Conservation (phyloP, 75 land plant species). For the Ceratopteris richardii region DNA sequence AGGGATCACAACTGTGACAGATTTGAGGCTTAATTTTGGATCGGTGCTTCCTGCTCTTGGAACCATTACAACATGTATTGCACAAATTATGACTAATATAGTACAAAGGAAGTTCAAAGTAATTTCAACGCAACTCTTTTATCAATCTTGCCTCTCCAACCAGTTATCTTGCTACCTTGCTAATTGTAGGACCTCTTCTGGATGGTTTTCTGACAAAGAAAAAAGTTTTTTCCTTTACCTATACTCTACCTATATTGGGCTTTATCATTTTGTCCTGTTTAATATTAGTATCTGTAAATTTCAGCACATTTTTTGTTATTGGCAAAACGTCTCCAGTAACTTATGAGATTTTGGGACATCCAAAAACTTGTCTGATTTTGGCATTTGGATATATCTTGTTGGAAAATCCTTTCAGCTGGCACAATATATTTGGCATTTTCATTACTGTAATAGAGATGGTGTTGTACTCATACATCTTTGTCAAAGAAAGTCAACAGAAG, state of each 20-base stretch:
- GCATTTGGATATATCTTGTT: conserved; percentile 91
- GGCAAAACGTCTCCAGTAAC: conserved; percentile 98
- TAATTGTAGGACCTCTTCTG: conserved; percentile 79
- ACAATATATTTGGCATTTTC: conserved; percentile 75
- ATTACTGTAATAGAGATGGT: conserved; percentile 84
- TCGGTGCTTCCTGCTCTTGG: conserved; percentile 79
- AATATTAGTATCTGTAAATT: conserved; percentile 95
- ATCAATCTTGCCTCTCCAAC: conserved; percentile 95
- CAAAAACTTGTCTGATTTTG: conserved; percentile 90
- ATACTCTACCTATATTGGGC: conserved; percentile 69
- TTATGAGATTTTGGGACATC: conserved; percentile 92
- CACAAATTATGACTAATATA: conserved; percentile 98
- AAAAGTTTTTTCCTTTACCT: conserved; percentile 88
- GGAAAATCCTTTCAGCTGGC: conserved; percentile 93
- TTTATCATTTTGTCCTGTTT: conserved; percentile 91
- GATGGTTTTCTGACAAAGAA: conserved; percentile 74
- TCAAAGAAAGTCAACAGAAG: conserved; percentile 53
- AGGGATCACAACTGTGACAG: conserved; percentile 94
- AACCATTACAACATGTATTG: conserved; percentile 83
- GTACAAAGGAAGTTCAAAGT: conserved; percentile 95
- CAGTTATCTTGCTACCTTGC: conserved; percentile 61
- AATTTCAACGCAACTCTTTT: conserved; percentile 90
- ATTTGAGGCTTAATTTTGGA: conserved; percentile 83
- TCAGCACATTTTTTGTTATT: conserved; percentile 95
- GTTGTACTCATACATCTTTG: conserved; percentile 67